Percentiles rank a stretch among this genome's conserved stretches.
Conservation (phyloP, 2,329 filamentous ascomycete genomes). For the Alternaria ventricosa region DNA sequence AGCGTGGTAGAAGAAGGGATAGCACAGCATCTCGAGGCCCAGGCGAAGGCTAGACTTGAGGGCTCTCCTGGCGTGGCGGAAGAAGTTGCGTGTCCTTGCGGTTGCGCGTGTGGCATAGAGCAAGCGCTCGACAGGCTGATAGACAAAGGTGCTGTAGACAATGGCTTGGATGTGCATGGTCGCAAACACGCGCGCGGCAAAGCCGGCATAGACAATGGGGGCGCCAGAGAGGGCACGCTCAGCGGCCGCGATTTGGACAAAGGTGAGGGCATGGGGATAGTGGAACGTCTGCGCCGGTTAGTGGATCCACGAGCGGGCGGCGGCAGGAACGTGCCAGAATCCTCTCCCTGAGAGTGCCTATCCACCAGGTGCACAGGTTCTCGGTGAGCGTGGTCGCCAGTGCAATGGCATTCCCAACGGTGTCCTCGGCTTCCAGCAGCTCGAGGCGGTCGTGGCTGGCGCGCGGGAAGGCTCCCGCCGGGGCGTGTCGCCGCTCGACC, state of each 20-base stretch:
- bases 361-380: constrained; percentile 46
- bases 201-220: constrained; percentile 37
- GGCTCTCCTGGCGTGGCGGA: constrained; percentile 29
- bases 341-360: constrained; percentile 39
- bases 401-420: constrained; percentile 33
- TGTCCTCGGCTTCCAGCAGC: constrained; percentile 40
- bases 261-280: constrained; percentile 27
- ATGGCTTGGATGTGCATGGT: constrained; percentile 27
- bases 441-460: constrained; percentile 37
- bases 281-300: constrained; percentile 34
- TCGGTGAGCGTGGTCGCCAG: constrained; percentile 31
- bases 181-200: constrained; percentile 29
- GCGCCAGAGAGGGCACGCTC: constrained; percentile 28
- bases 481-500: constrained; percentile 48
- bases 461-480: constrained; percentile 34
- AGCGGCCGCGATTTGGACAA: constrained; percentile 33
- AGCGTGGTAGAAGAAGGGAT: constrained; percentile 42
- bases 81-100: constrained; percentile 24
- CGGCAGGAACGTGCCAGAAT: constrained; percentile 23
- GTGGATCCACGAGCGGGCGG: not conserved
- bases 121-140: constrained; percentile 40
- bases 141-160: constrained; percentile 26
- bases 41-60: constrained; percentile 37
- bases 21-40: constrained; percentile 37
- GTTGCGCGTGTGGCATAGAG: constrained; percentile 28